These are phyloP conservation scores for Gleditsia sinensis DNA, from an alignment of 306 rosid genomes.

Conservation along the genomic window DNA sequence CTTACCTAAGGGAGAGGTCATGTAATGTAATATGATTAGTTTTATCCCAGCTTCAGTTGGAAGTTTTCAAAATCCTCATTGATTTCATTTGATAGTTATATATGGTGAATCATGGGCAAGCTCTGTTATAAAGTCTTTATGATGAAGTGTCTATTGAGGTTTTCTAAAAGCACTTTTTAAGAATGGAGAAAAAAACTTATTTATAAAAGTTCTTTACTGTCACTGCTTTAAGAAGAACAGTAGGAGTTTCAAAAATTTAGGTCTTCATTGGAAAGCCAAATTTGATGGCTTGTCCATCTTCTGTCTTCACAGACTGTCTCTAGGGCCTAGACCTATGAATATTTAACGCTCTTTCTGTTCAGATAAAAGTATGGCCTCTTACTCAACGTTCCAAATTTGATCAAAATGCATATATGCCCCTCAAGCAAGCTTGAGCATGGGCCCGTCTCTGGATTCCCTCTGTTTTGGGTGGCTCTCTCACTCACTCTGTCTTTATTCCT, in stretches of 20 bases:
- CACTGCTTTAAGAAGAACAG: background rate
- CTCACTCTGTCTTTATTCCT: background rate
- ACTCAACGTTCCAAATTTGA: background rate
- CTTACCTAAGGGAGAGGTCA: background rate
- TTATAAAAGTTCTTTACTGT: no score
- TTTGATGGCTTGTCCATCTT: background rate
- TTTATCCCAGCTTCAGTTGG: background rate
- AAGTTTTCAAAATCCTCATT: background rate
- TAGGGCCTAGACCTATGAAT: background rate
- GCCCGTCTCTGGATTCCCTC: background rate
- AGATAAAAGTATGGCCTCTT: no score
- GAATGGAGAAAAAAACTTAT: no score
- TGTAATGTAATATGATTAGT: background rate
- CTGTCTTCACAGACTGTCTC: no score
- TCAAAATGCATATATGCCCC: background rate
- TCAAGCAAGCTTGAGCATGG: background rate
- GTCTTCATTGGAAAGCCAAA: background rate
- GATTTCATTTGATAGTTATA: background rate
- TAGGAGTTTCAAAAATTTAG: background rate
- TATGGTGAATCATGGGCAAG: background rate
- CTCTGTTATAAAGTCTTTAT: background rate
- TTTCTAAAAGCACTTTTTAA: background rate
- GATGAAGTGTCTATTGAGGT: background rate
- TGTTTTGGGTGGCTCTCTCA: no score
- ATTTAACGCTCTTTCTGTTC: no score